These are phyloP conservation scores for Radiomyces spectabilis DNA, from an alignment of 192 early-diverging fungal genomes.

Conservation along the genomic window DNA sequence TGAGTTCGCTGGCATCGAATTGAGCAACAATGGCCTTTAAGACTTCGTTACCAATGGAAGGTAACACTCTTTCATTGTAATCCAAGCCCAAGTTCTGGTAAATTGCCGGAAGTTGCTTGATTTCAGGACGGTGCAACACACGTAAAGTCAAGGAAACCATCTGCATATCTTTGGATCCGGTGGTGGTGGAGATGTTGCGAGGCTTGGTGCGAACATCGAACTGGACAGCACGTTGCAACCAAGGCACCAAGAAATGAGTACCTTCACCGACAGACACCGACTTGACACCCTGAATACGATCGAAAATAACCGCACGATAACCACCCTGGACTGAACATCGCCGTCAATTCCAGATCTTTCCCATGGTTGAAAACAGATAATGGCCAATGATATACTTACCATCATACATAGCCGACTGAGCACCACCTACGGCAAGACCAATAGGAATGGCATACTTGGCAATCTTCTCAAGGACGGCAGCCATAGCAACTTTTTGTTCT, in stretches of 20 bases:
- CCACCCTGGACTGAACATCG: conserved; percentile 96
- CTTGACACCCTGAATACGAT: conserved; percentile 88
- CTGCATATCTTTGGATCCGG: conserved; percentile 99
- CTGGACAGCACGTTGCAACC: conserved; percentile 84
- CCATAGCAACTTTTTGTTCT: no score
- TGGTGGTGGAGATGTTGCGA: conserved; percentile 96
- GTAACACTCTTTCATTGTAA: conserved; percentile 96
- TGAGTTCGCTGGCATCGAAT: conserved; percentile 96
- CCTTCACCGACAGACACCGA: conserved; percentile 79
- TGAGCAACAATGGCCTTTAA: conserved; percentile 97
- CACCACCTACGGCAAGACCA: conserved; percentile 55
- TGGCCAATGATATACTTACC: no score
- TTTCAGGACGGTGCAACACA: conserved; percentile 84
- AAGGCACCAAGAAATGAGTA: conserved; percentile 97
- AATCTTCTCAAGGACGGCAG: conserved; percentile 53
- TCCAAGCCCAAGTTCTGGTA: conserved; percentile 90
- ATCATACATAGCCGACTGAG: conserved; percentile 88
- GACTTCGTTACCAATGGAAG: conserved; percentile 98
- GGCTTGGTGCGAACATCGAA: conserved; percentile 94
- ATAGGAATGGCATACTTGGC: conserved; percentile 77
- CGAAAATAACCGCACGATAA: conserved; percentile 94
- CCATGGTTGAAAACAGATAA: no score
- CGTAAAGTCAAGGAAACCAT: conserved; percentile 91
- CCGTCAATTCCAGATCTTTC: no score
- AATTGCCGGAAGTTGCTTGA: conserved; percentile 66